Base-by-base conservation (phyloP, 2,329 filamentous ascomycete species). In the Dothideomycetes sp. region DNA sequence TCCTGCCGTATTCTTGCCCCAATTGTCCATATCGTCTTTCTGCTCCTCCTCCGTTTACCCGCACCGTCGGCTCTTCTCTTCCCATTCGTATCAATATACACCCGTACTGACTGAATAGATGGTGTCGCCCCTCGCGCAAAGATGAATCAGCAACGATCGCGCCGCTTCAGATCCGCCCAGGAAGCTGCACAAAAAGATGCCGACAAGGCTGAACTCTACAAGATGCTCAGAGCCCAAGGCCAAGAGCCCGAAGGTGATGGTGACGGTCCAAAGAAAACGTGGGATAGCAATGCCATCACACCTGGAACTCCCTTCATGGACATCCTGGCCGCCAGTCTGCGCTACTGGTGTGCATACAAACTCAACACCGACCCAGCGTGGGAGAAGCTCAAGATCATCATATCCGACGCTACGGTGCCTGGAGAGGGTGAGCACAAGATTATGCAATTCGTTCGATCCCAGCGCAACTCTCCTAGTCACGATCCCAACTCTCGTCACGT, bases 351-450 rank as follows among this genome's bases (percentile, higher is more conserved):
- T 58, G 80, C 89, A 38, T 96, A 95, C 68, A 98, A 98, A 65
- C 75, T 96, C 49, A 96, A 93, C 62, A 95, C 86, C 18, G 91
- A 98, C 60, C 87, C 89, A 22, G 85, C 81, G 36, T 98, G 93
- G 93, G 84, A 84, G 46, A 87, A 87, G 63, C 70, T 95, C 60
- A 98, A 98, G 70, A 76, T 98, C 60, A 93, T 98, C 61, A 96
- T 98, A 50, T 98, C 91, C 7, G 91, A 98, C 68, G 89, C 91
- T 39, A 95, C 89, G 31, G 88, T 98, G 30, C 91, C 91, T 40
- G 91, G 91, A 57, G 91, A 98, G 65, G 91, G 91, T 58, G 91
- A 98, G 66, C 91, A 98, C 63, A 98, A 98, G 64, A 96, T 98
- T 56, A 98, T 98, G 91, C 81, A 91, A 51, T 98, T 96, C 59